Conservation (phyloP, 2,329 filamentous ascomycete species). For the Nigrospora oryzae region DNA sequence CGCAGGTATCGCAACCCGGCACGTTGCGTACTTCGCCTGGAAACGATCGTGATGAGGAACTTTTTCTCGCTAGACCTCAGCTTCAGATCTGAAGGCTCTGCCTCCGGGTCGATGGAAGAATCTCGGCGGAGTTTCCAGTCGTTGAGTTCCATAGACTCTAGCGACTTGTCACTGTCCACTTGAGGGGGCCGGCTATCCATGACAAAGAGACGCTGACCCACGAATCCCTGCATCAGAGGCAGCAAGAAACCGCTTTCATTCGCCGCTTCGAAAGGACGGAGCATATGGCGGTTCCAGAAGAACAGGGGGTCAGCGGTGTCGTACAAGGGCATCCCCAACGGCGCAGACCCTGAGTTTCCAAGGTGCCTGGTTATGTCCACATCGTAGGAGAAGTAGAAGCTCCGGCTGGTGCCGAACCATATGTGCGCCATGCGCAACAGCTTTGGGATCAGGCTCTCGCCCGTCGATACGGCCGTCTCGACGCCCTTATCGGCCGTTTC, state of each 20-base stretch:
- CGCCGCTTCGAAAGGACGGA: conserved; percentile 65
- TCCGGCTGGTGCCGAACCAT: conserved; percentile 71
- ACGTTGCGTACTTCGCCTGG: conserved; percentile 76
- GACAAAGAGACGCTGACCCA: conserved; percentile 77
- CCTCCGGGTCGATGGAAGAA: conserved; percentile 11
- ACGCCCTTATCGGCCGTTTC: conserved; percentile 15
- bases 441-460: conserved; percentile 65
- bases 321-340: conserved; percentile 53
- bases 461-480: conserved; percentile 20
- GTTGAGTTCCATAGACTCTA: conserved; percentile 19
- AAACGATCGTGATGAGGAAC: conserved; percentile 82
- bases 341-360: conserved; percentile 25
- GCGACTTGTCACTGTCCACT: conserved; percentile 28
- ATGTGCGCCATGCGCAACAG: conserved; percentile 76
- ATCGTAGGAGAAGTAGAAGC: conserved; percentile 95
- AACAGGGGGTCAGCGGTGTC: conserved; percentile 67
- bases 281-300: conserved; percentile 84
- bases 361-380: conserved; percentile 74
- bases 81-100: conserved; percentile 16
- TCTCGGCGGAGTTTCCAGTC: conserved; percentile 9
- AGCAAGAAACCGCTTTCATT: conserved; percentile 64
- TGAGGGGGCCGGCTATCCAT: conserved; percentile 56
- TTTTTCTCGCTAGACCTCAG: conserved; percentile 39
- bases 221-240: conserved; percentile 87
- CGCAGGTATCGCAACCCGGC: conserved; percentile 86